phyloP scores from a whole-genome alignment of 345 rosid genomes.

The Rhizophora apiculata region DNA sequence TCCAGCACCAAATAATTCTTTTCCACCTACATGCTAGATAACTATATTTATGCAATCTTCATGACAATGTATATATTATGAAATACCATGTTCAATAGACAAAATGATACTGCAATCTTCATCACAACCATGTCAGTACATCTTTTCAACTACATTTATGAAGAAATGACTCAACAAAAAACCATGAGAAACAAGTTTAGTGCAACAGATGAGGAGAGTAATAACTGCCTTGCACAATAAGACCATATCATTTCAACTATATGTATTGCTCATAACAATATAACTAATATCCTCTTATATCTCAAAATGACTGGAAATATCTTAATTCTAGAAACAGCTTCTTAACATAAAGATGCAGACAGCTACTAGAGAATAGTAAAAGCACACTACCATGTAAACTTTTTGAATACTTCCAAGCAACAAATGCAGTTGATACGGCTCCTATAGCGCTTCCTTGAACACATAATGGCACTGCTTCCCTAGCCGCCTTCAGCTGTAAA shows the following conservation, averaged over 20 bases:
- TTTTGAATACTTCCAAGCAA: constrained; percentile 89
- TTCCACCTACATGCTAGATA: not conserved
- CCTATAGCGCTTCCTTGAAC: constrained; percentile 61
- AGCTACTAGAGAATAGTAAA: not conserved
- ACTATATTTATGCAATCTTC: not conserved
- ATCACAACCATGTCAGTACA: no score
- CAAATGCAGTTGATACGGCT: constrained; percentile 72
- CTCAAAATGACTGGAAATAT: not conserved
- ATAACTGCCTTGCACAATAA: no score
- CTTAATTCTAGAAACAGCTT: not conserved
- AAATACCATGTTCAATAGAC: no score
- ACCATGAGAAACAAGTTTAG: no score
- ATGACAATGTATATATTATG: not conserved
- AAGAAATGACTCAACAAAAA: no score
- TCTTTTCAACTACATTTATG: no score
- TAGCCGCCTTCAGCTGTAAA: constrained; percentile 75
- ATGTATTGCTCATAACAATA: not conserved
- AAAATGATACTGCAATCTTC: no score
- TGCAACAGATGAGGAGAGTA: no score
- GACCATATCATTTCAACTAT: no score
- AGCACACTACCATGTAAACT: constrained; percentile 65
- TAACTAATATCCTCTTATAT: not conserved
- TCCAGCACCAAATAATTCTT: not conserved
- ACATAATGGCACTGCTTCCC: constrained; percentile 63
- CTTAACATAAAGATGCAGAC: not conserved